Percentiles rank a stretch among this genome's conserved stretches.
phyloP scores from a whole-genome alignment of 257 asterid species.

The Lantana camara region DNA sequence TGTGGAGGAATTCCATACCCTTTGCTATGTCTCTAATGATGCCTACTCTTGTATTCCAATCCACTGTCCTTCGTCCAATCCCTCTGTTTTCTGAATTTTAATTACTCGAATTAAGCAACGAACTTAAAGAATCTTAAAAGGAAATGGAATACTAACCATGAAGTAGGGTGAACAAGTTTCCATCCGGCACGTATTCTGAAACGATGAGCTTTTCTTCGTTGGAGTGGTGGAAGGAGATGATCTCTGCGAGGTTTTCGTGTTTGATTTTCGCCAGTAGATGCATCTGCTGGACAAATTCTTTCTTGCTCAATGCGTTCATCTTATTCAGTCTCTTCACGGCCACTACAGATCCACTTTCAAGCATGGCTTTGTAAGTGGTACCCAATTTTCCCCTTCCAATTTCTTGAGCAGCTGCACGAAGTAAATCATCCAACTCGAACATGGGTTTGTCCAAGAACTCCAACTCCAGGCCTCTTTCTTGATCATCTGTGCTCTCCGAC shows the following conservation, averaged over 20 bases:
- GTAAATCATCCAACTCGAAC: conserved; percentile 69
- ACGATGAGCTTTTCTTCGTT: conserved; percentile 71
- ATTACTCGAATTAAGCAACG: too few species aligned
- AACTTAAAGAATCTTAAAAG: too few species aligned
- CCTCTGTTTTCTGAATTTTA: conserved; percentile 53
- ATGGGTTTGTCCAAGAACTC: conserved; percentile 43
- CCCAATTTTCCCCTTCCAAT: conserved; percentile 65
- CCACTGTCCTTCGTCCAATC: conserved; percentile 41
- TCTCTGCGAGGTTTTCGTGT: conserved; percentile 56
- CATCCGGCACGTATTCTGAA: conserved; percentile 48
- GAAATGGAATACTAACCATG: conserved; percentile 54
- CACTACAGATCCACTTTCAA: conserved; percentile 59
- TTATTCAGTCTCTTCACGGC: conserved; percentile 68
- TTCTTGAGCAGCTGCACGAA: conserved; percentile 66
- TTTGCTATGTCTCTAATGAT: conserved; percentile 61
- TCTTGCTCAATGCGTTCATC: conserved; percentile 42
- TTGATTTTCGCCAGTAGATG: conserved; percentile 49
- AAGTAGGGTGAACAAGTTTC: conserved; percentile 52
- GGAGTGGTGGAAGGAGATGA: conserved; percentile 58
- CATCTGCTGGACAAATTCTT: conserved; percentile 64
- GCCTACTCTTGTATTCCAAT: conserved; percentile 57
- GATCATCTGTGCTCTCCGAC: conserved; percentile 49
- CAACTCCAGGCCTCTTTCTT: conserved; percentile 43
- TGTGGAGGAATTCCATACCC: conserved; percentile 53
- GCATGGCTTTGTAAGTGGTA: conserved; percentile 63